phyloP scores from a whole-genome alignment of 768 basidiomycete genomes.

The Phylloporus arenicola region DNA sequence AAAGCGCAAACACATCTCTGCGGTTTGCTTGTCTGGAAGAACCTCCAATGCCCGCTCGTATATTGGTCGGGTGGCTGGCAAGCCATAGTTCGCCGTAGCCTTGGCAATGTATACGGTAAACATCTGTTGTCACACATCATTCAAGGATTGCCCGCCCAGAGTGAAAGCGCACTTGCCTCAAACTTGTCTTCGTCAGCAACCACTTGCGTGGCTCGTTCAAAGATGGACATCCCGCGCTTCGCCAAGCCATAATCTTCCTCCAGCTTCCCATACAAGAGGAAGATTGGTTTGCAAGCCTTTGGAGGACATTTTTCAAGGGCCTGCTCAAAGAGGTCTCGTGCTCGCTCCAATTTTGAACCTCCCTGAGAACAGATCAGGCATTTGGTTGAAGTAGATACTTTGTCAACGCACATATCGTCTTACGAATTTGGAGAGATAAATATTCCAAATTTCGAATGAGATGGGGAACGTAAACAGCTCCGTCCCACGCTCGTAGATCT shows the following conservation, averaged over 20 bases:
- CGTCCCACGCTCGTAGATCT: conserved; percentile 96
- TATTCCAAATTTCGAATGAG: conserved; percentile 99
- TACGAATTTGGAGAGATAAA: conserved; percentile 94
- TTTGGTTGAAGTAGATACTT: background rate
- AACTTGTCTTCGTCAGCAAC: conserved; percentile 91
- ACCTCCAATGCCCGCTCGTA: conserved; percentile 93
- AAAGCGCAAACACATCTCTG: conserved; percentile 96
- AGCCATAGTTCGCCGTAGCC: conserved; percentile 90
- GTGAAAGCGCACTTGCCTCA: conserved; percentile 52
- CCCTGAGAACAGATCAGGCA: conserved; percentile 44
- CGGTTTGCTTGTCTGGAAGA: conserved; percentile 89
- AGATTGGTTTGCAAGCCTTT: conserved; percentile 91
- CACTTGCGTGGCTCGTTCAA: conserved; percentile 84
- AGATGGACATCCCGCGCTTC: conserved; percentile 93
- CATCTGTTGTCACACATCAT: conserved; percentile 52
- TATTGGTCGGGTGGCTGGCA: conserved; percentile 93
- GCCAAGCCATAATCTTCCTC: conserved; percentile 95
- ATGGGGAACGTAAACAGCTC: conserved; percentile 97
- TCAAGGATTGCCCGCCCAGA: background rate
- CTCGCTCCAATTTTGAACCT: conserved; percentile 88
- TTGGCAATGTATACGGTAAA: conserved; percentile 97
- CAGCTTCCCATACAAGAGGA: conserved; percentile 91
- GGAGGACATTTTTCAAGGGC: conserved; percentile 94
- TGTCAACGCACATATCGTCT: conserved; percentile 78
- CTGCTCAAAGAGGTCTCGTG: conserved; percentile 97